A percentile compares a stretch with the other conserved stretches of the same genome.
Evolutionary conservation across 2,329 filamentous ascomycete species (phyloP).

Genomic region (Monosporascus cannonballus): DNA sequence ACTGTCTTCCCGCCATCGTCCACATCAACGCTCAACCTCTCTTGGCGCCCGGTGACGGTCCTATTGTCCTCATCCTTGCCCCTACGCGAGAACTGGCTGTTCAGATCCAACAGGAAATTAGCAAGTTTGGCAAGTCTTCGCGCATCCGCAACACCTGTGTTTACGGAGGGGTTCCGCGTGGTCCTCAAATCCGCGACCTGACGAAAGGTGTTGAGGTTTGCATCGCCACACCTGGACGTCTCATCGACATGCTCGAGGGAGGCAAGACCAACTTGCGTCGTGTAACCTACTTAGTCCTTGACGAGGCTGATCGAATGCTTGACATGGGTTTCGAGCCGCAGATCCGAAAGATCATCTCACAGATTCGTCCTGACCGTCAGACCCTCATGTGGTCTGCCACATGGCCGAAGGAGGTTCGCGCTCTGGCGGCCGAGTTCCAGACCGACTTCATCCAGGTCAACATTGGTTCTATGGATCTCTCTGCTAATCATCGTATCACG

Average conservation of each 20-base stretch:
- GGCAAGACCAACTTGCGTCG: slow-evolving; percentile 97
- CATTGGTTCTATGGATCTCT: slow-evolving; percentile 91
- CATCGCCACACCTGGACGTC: slow-evolving; percentile 94
- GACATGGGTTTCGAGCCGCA: slow-evolving; percentile 99
- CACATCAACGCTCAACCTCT: slow-evolving; percentile 99
- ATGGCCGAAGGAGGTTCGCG: slow-evolving; percentile 97
- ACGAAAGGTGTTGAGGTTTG: slow-evolving; percentile 94
- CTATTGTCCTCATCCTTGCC: slow-evolving; percentile 92
- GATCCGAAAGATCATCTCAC: slow-evolving; percentile 96
- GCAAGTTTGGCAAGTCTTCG: slow-evolving; percentile 96
- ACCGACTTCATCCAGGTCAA: slow-evolving; percentile 98
- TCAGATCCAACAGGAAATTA: slow-evolving; percentile 97
- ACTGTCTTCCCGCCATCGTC: slow-evolving; percentile 95
- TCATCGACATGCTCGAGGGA: slow-evolving; percentile 97
- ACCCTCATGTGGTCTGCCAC: slow-evolving; percentile 99
- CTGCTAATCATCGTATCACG: slow-evolving; percentile 95
- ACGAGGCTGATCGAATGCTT: slow-evolving; percentile 98
- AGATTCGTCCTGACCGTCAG: slow-evolving; percentile 97
- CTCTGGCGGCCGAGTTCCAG: slow-evolving; percentile 84
- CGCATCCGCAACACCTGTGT: slow-evolving; percentile 98
- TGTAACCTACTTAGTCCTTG: slow-evolving; percentile 95
- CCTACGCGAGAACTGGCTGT: slow-evolving; percentile 97
- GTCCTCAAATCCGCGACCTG: slow-evolving; percentile 91
- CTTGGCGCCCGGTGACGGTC: slow-evolving; percentile 87
- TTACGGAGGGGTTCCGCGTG: slow-evolving; percentile 98